Conservation (phyloP, 2,329 filamentous ascomycete genomes). For the Dactylonectria macrodidyma region DNA sequence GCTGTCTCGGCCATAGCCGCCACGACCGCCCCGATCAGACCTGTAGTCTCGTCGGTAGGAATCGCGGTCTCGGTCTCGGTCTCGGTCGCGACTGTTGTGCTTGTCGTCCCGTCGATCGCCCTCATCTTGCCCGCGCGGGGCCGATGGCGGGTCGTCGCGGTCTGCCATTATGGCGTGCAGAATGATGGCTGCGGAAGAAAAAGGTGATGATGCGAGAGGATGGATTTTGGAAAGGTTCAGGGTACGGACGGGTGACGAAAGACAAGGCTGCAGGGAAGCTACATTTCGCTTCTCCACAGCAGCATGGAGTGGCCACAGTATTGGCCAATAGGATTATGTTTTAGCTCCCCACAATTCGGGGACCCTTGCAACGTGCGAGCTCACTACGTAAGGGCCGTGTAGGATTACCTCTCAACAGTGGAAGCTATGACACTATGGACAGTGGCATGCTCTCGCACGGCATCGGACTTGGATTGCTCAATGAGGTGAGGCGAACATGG, state of each 20-base stretch:
- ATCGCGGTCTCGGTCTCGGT: conserved; percentile 12
- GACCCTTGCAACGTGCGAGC: neutral
- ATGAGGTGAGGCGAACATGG: neutral
- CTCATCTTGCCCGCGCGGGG: conserved; percentile 14
- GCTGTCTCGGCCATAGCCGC: conserved; percentile 7
- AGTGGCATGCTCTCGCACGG: neutral
- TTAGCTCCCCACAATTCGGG: conserved; percentile 18
- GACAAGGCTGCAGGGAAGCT: conserved; percentile 18
- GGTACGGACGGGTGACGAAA: conserved; percentile 14
- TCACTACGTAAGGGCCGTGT: neutral
- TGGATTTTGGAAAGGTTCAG: conserved; percentile 11
- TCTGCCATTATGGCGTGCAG: conserved; percentile 25
- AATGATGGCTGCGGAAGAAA: neutral
- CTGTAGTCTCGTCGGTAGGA: conserved; percentile 20
- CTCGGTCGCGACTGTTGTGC: neutral
- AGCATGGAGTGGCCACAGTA: neutral
- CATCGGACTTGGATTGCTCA: neutral
- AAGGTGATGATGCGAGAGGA: conserved; percentile 12
- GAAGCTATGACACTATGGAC: neutral
- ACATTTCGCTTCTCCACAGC: neutral
- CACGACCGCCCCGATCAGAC: conserved; percentile 13
- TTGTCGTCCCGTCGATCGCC: conserved; percentile 18
- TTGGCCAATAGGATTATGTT: conserved; percentile 7
- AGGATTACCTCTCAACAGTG: too few relatives aligned
- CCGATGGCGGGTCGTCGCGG: conserved; percentile 20